These are phyloP conservation scores for Diaporthe ilicicola DNA, from an alignment of 2,329 filamentous ascomycete genomes.

Conservation along the genomic window DNA sequence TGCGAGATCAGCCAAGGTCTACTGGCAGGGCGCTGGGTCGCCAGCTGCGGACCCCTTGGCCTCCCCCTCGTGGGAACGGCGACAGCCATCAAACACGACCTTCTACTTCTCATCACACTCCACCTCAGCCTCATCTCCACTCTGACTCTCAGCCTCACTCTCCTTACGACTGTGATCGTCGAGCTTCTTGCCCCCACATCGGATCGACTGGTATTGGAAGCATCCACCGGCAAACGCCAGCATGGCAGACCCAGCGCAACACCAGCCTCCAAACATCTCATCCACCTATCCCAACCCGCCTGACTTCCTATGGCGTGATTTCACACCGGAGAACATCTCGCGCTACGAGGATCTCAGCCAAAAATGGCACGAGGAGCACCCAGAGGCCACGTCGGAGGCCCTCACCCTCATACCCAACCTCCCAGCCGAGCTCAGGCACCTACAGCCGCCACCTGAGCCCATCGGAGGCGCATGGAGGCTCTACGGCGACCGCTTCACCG, in stretches of 20 bases:
- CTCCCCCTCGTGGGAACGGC: constrained; percentile 30
- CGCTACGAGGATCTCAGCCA: constrained; percentile 58
- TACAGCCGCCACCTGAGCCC: constrained; percentile 84
- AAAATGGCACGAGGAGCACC: constrained; percentile 45
- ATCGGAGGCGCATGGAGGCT: constrained; percentile 74
- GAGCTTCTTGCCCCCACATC: neutral
- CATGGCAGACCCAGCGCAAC: constrained; percentile 68
- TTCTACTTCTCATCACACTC: neutral
- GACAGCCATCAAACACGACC: neutral
- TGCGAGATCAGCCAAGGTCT: neutral
- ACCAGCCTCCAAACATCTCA: constrained; percentile 50
- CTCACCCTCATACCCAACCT: constrained; percentile 56
- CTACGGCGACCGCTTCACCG: constrained; percentile 74
- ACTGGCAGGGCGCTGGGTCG: constrained; percentile 26
- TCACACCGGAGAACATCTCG: constrained; percentile 78
- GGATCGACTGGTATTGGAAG: neutral
- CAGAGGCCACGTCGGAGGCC: constrained; percentile 37
- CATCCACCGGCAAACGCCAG: neutral
- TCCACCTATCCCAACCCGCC: constrained; percentile 85
- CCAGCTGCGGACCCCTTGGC: neutral
- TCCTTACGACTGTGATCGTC: neutral
- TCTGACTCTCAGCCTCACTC: neutral
- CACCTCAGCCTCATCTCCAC: neutral
- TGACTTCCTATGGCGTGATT: constrained; percentile 82
- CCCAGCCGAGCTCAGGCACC: constrained; percentile 75